Evolutionary conservation across 1,284 basidiomycete species (phyloP), one percentile per base, ranked within the genome.

Genomic region (Trametes hirsuta): DNA sequence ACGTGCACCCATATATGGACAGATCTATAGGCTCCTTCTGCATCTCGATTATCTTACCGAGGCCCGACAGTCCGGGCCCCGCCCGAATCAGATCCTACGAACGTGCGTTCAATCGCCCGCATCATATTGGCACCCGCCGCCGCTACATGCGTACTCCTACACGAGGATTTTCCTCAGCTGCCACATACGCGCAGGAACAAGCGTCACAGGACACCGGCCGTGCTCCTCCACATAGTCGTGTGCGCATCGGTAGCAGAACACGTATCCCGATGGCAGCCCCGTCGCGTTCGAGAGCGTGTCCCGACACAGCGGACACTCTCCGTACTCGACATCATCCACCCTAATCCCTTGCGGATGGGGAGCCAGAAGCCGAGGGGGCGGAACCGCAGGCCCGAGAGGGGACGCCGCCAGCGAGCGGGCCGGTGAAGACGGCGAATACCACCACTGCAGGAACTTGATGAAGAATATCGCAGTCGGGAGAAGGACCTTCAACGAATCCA

Each of bases 381-480:
- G 88, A 37, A 95, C 83, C 0, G 84, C 80, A 18, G 88, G 90
- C 21, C 84, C 86, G 61, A 80, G 80, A 47, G 84, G 85, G 24
- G 86, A 81, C 41, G 81, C 76, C 25, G 85, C 80, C 56, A 90
- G 71, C 46, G 85, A 81, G 58, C 86, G 82, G 64, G 90, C 84
- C n/a, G 96, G 95, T 2, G 96, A 98, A 34, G 87, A 85, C 9
- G 96, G 93, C 15, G 95, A 97, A 75, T 98, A 99, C 96, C 97
- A 99, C 96, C 97, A 99, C 76, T 99, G 95, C 35, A 98, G 81
- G 75, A 99, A 97, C 76, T 97, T 98, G 80, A 99, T 84, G 73
- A 95, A 91, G 75, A 99, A 97, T 62, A 99, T 96, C 37, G 94
- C 89, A 3, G 93, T 92, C 2, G 97, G 95, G 10, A 97, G 84